A percentile compares a stretch with the other conserved stretches of the same genome.
phyloP scores from a whole-genome alignment of 2,329 filamentous ascomycete species.

The Stagonosporopsis chrysanthemi region DNA sequence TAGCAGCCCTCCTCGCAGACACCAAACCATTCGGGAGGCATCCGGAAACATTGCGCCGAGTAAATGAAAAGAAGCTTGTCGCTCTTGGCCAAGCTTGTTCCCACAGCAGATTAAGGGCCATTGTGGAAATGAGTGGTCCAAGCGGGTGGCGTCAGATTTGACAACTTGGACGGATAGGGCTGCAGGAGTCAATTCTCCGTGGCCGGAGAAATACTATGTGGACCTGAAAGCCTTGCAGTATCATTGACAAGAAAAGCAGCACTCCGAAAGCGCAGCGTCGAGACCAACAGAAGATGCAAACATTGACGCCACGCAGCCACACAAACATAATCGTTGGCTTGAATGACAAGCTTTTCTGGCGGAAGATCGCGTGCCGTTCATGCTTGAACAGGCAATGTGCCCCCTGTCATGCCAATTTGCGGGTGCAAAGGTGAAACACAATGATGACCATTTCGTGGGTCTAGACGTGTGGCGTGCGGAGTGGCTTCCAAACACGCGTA shows the following conservation, averaged over 20 bases:
- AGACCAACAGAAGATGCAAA: background rate
- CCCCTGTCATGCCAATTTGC: constrained; percentile 24
- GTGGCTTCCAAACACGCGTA: constrained; percentile 11
- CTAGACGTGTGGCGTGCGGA: constrained; percentile 19
- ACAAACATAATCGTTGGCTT: constrained; percentile 7
- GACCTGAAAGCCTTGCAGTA: background rate
- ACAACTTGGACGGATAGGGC: constrained; percentile 1
- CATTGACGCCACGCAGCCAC: constrained; percentile 14
- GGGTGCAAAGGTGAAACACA: constrained; percentile 31
- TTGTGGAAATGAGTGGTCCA: constrained; percentile 22
- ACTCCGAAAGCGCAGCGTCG: background rate
- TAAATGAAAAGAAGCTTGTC: constrained; percentile 32
- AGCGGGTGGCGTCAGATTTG: constrained; percentile 17
- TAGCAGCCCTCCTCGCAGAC: constrained; percentile 13
- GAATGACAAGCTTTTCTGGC: constrained; percentile 18
- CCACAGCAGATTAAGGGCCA: constrained; percentile 30
- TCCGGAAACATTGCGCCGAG: constrained; percentile 10
- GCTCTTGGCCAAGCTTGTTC: constrained; percentile 39
- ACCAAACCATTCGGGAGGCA: constrained; percentile 2
- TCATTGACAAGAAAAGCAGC: background rate
- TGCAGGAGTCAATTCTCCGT: constrained; percentile 7
- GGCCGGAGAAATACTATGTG: constrained; percentile 1
- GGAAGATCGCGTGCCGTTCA: constrained; percentile 21
- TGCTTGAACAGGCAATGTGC: constrained; percentile 9
- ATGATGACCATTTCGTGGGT: constrained; percentile 13